phyloP scores from a whole-genome alignment of 2,329 filamentous ascomycete genomes.

The Colletotrichum incanum region DNA sequence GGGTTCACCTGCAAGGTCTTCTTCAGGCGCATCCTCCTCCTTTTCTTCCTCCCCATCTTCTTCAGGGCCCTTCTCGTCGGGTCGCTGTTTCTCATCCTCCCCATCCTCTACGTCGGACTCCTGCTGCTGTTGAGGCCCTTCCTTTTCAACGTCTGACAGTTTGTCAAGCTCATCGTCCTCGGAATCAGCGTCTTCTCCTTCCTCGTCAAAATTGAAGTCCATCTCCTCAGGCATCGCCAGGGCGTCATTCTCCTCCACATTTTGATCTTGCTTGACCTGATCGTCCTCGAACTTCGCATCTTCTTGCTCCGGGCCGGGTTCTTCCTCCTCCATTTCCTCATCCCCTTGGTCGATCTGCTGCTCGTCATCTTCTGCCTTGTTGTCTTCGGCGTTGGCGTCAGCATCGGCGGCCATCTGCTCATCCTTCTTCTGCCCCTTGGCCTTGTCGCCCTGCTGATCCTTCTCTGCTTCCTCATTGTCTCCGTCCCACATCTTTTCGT shows the following conservation, averaged over 20 bases:
- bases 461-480: constrained; percentile 84
- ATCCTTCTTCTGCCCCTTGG: constrained; percentile 78
- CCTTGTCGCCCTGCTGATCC: constrained; percentile 82
- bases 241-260: constrained; percentile 85
- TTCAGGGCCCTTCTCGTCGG: constrained; percentile 51
- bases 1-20: constrained; percentile 54
- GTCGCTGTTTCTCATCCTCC: constrained; percentile 50
- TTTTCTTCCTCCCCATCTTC: constrained; percentile 49
- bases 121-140: constrained; percentile 57
- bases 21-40: constrained; percentile 59
- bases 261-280: constrained; percentile 76
- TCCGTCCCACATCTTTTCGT: constrained; percentile 99
- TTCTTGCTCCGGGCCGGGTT: constrained; percentile 72
- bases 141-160: constrained; percentile 66
- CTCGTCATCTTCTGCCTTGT: constrained; percentile 60
- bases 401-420: constrained; percentile 74
- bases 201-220: constrained; percentile 85
- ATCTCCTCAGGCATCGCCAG: constrained; percentile 91
- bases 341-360: constrained; percentile 60
- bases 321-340: constrained; percentile 65
- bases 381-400: constrained; percentile 63
- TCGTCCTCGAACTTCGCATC: constrained; percentile 71
- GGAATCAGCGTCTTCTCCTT: constrained; percentile 69
- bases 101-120: constrained; percentile 55
- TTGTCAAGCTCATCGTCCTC: constrained; percentile 73